phyloP scores from a whole-genome alignment of 352 stramenopile genomes.

The Plasmopara muralis region DNA sequence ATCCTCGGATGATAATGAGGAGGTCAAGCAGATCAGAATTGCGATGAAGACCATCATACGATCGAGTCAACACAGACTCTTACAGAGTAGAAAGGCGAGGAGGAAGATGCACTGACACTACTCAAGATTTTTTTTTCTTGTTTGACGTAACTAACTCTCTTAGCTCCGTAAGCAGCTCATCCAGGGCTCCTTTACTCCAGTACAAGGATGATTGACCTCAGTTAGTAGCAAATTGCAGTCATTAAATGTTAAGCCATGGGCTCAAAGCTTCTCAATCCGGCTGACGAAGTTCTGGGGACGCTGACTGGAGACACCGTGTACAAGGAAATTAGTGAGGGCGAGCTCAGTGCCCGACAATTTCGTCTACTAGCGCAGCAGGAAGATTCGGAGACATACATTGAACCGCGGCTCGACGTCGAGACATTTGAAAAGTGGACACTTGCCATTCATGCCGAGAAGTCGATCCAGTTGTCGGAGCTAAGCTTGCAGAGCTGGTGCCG shows the following conservation, averaged over 20 bases:
- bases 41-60: background rate
- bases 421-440: constrained; percentile 63
- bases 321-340: constrained; percentile 23
- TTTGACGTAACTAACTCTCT: constrained; percentile 39
- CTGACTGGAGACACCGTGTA: constrained; percentile 23
- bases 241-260: constrained; percentile 38
- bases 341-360: constrained; percentile 45
- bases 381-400: constrained; percentile 55
- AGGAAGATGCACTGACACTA: constrained; percentile 11
- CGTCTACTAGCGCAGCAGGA: constrained; percentile 55
- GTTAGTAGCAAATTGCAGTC: constrained; percentile 28
- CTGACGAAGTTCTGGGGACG: constrained; percentile 53
- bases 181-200: constrained; percentile 24
- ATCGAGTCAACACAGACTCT: constrained; percentile 2
- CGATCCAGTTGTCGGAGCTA: constrained; percentile 47
- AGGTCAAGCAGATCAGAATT: constrained; percentile 6
- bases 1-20: constrained; percentile 15
- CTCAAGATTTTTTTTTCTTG: constrained; percentile 49
- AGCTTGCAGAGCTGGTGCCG: constrained; percentile 55
- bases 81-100: constrained; percentile 8
- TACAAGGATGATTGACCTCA: constrained; percentile 28
- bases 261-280: constrained; percentile 59
- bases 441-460: constrained; percentile 24
- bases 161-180: constrained; percentile 30
- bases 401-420: constrained; percentile 45